These are phyloP conservation scores for Neocallimastix lanati DNA, from an alignment of 192 early-diverging fungal species.

Conservation along the genomic window DNA sequence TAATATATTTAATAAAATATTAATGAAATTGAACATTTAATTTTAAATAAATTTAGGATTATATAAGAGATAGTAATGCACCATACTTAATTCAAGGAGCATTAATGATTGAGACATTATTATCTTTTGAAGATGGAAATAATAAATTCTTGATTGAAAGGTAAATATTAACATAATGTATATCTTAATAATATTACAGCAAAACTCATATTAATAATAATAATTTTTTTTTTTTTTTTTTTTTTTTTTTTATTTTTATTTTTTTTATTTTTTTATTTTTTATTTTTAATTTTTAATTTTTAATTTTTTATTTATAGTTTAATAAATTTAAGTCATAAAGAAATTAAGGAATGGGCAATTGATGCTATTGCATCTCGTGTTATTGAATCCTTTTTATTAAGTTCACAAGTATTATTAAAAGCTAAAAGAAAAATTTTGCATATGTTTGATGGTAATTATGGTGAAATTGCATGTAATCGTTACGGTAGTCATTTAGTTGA, in stretches of 20 bases:
- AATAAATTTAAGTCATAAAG: neutral
- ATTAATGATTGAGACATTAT: neutral
- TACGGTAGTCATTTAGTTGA: conserved; percentile 68
- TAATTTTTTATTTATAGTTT: neutral
- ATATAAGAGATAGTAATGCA: neutral
- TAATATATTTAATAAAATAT: too few species aligned
- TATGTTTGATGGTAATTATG: conserved; percentile 31
- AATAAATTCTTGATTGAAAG: neutral
- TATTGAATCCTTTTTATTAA: conserved; percentile 43
- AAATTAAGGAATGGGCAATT: conserved; percentile 22
- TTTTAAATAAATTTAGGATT: neutral
- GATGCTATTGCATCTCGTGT: conserved; percentile 56
- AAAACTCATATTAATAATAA: too few species aligned
- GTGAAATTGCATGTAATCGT: conserved; percentile 41
- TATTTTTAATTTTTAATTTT: too few species aligned
- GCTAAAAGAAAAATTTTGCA: conserved; percentile 48
- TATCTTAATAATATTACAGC: too few species aligned
- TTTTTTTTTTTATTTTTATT: too few species aligned
- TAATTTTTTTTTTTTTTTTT: too few species aligned
- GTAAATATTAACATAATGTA: too few species aligned
- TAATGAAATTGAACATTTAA: too few species aligned
- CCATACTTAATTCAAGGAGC: neutral
- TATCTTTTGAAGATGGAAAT: neutral
- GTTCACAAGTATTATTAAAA: conserved; percentile 28
- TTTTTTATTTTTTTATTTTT: too few species aligned